Conservation (phyloP, 352 stramenopile species). For the Paralagenidium karlingii region DNA sequence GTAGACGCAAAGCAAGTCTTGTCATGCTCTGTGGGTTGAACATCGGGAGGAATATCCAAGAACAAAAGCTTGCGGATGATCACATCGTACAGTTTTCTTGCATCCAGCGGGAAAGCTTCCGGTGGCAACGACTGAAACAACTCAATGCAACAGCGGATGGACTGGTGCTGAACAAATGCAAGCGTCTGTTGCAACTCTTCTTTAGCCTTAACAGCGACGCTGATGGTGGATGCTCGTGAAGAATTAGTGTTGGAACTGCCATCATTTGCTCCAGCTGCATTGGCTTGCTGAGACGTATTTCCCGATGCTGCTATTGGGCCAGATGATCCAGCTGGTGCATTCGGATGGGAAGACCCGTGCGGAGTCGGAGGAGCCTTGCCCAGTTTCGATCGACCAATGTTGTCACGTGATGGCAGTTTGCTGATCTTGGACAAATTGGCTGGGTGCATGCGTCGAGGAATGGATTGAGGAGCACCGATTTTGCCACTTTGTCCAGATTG, state of each 20-base stretch:
- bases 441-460: constrained; percentile 20
- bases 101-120: constrained; percentile 30
- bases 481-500: background rate
- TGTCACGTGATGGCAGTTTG: too few relatives aligned
- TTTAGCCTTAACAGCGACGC: constrained; percentile 55
- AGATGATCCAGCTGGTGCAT: constrained; percentile 4
- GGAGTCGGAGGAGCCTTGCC: background rate
- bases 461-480: constrained; percentile 29
- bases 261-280: background rate
- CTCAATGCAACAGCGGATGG: constrained; percentile 54
- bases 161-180: constrained; percentile 55
- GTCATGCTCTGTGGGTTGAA: constrained; percentile 78
- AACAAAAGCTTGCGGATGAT: constrained; percentile 79
- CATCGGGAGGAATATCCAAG: constrained; percentile 62
- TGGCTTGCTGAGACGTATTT: background rate
- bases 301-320: constrained; percentile 4
- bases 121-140: constrained; percentile 57
- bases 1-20: constrained; percentile 73
- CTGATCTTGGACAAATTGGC: background rate
- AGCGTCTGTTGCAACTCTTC: constrained; percentile 73
- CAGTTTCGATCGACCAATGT: too few relatives aligned
- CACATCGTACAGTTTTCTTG: constrained; percentile 60
- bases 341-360: constrained; percentile 2
- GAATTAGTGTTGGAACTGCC: background rate
- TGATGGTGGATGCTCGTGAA: constrained; percentile 19